Conservation (phyloP, 164 flowering plant genomes). For the Stephania yunnanensis region DNA sequence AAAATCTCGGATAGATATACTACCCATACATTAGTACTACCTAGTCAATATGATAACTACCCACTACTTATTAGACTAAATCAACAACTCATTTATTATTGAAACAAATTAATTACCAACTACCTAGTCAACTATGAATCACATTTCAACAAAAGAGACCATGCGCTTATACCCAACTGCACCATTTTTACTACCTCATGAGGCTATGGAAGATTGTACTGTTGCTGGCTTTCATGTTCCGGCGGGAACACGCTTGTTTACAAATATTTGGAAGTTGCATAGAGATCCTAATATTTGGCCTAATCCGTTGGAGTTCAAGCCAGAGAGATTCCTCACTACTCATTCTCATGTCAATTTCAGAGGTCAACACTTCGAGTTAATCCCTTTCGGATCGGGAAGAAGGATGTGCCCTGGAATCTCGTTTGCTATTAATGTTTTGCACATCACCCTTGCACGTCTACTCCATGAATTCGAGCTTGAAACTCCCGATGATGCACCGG, state of each 20-base stretch:
- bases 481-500: background rate
- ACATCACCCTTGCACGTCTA: slow-evolving; percentile 12
- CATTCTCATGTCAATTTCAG: slow-evolving; percentile 6
- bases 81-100: no score
- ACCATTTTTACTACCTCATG: slow-evolving; percentile 10
- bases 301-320: slow-evolving; percentile 7
- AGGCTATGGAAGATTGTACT: slow-evolving; percentile 13
- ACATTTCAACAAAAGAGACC: no score
- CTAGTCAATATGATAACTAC: no score
- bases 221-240: slow-evolving; percentile 12
- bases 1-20: no score
- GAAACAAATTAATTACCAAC: no score
- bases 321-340: slow-evolving; percentile 13
- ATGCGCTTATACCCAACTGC: slow-evolving; percentile 6
- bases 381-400: slow-evolving; percentile 17
- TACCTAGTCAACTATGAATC: no score
- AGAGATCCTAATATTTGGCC: slow-evolving; percentile 5
- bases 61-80: no score
- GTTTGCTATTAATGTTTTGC: slow-evolving; percentile 5
- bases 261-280: slow-evolving; percentile 9
- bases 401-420: slow-evolving; percentile 9
- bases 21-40: no score
- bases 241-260: slow-evolving; percentile 9
- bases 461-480: slow-evolving; percentile 7
- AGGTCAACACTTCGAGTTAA: slow-evolving; percentile 12